Base-by-base conservation (phyloP, 2,329 filamentous ascomycete species). In the Phyllachora maydis region DNA sequence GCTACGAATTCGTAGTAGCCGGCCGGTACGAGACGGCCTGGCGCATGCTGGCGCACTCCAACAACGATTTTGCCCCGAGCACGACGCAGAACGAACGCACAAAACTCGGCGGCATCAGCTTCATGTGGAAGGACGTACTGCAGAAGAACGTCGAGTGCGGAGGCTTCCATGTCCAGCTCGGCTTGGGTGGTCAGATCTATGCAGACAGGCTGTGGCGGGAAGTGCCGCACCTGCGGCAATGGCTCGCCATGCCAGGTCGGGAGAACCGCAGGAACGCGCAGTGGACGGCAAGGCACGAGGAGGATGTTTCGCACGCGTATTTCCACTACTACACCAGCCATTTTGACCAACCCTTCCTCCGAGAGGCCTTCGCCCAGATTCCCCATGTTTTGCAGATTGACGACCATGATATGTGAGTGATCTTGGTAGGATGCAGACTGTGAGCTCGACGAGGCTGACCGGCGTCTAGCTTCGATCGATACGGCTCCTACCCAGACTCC, bases 261-360 rank as follows among this genome's bases (percentile, higher is more conserved):
- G 88, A 95, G 26, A 88, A 82, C 36, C 65, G 90, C 28, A 91
- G 83, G 53, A 90, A 72, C 35, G 73, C 81, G 0, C 63, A 72
- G 20, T 98, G 88, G 88, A 92, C 83, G 6, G 81, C 85, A 4
- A 73, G 81, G 23, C 79, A 95, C 37, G 82, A 98, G 41, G 85
- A 98, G 40, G 88, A 98, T 40, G 81, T 92, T 11, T 72, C 75
- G 3, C 83, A 95, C 47, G 83, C 88, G 6, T 98, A 92, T 52
- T 98, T 98, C 48, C 88, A 98, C 46, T 98, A 92, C 47, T 98
- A 98, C 44, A 92, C 83, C 2, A 92, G 82, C 35, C 85, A 95
- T 46, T 95, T 98, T 43, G 88, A 98, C 42, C 88, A 98, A 47
- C 83, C 85, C 5, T 85, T 90, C 46, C 48, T 98, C 34, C 61